phyloP scores from a whole-genome alignment of 208 protist genomes.

The Leishmania martiniquensis region DNA sequence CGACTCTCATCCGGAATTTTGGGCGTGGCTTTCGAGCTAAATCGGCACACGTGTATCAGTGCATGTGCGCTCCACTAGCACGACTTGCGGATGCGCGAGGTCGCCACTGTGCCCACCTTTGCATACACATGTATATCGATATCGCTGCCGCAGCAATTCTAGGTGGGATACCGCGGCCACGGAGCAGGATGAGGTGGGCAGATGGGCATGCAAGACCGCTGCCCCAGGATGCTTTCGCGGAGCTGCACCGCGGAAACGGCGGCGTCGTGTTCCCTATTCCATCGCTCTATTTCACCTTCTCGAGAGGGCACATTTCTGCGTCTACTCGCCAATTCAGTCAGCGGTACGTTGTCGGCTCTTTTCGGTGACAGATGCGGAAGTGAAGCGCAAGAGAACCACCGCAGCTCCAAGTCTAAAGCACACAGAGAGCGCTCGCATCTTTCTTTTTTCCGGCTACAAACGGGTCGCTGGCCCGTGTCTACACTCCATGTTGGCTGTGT shows the following conservation, averaged over 20 bases:
- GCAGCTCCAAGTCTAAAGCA: no score
- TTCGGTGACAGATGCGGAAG: neutral
- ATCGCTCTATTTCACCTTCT: neutral
- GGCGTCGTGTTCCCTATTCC: neutral
- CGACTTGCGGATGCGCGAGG: neutral
- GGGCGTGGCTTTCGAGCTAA: slow-evolving; percentile 39
- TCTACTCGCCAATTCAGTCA: neutral
- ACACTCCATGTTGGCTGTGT: neutral
- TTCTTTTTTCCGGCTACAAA: no score
- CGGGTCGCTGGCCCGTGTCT: no score
- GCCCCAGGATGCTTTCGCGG: neutral
- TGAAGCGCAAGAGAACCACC: no score
- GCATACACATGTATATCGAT: neutral
- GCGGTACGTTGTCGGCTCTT: no score
- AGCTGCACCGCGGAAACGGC: neutral
- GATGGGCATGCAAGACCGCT: neutral
- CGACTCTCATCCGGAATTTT: slow-evolving; percentile 20
- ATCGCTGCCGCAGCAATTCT: neutral
- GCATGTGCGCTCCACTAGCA: no score
- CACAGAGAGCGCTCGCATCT: neutral
- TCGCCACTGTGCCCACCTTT: neutral
- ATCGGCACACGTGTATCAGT: neutral
- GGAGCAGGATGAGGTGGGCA: neutral
- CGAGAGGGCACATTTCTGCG: neutral
- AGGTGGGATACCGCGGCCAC: neutral